These are phyloP conservation scores for Aspergillus proliferans DNA, from an alignment of 2,329 filamentous ascomycete species.

Conservation along the genomic window DNA sequence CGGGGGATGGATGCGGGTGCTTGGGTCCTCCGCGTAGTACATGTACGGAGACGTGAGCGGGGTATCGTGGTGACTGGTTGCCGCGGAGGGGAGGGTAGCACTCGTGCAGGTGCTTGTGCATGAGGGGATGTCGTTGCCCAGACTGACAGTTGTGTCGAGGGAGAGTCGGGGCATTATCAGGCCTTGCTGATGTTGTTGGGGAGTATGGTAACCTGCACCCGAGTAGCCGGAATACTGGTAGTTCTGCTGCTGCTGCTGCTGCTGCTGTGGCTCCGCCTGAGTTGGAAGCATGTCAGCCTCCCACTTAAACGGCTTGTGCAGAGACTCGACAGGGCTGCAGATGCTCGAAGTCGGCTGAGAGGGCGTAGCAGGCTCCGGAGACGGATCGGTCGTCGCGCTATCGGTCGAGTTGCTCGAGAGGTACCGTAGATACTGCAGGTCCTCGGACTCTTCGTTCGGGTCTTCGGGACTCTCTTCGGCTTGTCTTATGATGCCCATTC, in stretches of 20 bases:
- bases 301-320: constrained; percentile 22
- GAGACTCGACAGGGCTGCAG: constrained; percentile 15
- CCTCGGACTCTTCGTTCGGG: constrained; percentile 29
- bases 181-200: no score
- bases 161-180: no score
- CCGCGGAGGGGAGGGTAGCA: neutral
- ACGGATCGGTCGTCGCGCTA: constrained; percentile 33
- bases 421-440: constrained; percentile 30
- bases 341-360: constrained; percentile 23
- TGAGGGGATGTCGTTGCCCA: no score
- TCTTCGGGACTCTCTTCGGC: constrained; percentile 35
- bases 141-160: no score
- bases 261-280: constrained; percentile 2
- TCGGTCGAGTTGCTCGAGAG: constrained; percentile 29
- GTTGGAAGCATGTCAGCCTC: constrained; percentile 12
- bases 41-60: constrained; percentile 15
- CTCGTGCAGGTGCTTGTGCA: constrained; percentile 1
- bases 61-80: no score
- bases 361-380: constrained; percentile 31
- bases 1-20: constrained; percentile 12
- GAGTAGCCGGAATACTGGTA: constrained; percentile 16
- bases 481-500: constrained; percentile 38
- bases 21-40: constrained; percentile 17
- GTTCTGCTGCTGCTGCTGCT: no score
- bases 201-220: constrained; percentile 12